A percentile compares a stretch with the other conserved stretches of the same genome.
Conservation (phyloP, 2,329 filamentous ascomycete species). For the Botrytis fragariae region DNA sequence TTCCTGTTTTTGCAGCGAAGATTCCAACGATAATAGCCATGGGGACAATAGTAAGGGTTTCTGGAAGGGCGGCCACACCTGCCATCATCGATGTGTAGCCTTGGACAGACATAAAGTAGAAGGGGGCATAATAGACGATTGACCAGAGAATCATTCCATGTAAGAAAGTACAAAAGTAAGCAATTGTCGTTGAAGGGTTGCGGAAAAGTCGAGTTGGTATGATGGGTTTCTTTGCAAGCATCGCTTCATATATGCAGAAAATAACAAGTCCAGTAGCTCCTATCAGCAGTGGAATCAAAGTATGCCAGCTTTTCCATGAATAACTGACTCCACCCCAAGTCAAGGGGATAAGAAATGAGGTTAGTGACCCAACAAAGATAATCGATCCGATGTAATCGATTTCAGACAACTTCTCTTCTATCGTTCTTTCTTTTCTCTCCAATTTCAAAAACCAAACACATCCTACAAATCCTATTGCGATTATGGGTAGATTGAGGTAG, state of each 20-base stretch:
- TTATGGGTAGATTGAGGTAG: constrained; percentile 32
- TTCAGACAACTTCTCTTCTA: constrained; percentile 37
- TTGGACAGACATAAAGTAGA: constrained; percentile 51
- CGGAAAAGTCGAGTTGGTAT: constrained; percentile 42
- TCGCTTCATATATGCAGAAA: constrained; percentile 52
- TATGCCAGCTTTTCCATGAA: constrained; percentile 58
- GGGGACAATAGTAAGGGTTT: constrained; percentile 59
- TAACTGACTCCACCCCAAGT: constrained; percentile 63
- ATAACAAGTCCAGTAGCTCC: constrained; percentile 49
- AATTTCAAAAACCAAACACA: constrained; percentile 29
- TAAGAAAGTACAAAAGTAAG: constrained; percentile 49
- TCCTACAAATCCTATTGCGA: constrained; percentile 23
- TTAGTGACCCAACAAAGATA: constrained; percentile 58
- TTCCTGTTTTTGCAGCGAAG: constrained; percentile 52
- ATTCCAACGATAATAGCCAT: constrained; percentile 54
- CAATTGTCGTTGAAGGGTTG: constrained; percentile 46
- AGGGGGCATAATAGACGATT: constrained; percentile 53
- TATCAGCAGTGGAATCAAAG: constrained; percentile 57
- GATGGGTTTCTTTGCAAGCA: constrained; percentile 28
- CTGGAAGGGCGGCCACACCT: constrained; percentile 54
- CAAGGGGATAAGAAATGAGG: constrained; percentile 58
- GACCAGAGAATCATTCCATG: constrained; percentile 56
- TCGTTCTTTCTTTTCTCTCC: constrained; percentile 23
- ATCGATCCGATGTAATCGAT: constrained; percentile 63
- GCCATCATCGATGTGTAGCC: constrained; percentile 50